Conservation (phyloP, 495 filamentous ascomycete species). For the Lepraria neglecta region DNA sequence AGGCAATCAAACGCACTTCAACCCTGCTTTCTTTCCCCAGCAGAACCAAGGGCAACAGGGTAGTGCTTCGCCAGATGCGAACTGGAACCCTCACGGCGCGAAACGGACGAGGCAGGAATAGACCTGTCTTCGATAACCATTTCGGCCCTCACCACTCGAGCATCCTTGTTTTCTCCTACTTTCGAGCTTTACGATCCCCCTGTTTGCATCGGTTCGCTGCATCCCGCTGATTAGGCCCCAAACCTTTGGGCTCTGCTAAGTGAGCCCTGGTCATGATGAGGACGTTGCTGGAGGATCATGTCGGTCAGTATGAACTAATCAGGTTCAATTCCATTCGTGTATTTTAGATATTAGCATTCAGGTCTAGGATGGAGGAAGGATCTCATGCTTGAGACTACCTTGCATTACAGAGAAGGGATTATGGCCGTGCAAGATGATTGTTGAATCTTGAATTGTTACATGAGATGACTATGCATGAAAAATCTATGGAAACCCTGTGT, state of each 20-base stretch:
- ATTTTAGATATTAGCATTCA: background rate
- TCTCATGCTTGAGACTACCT: conserved; percentile 1
- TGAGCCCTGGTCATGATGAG: too few relatives aligned
- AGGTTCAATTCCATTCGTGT: background rate
- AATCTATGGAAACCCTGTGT: too few relatives aligned
- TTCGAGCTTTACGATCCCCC: background rate
- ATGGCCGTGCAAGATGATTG: too few relatives aligned
- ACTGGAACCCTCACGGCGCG: conserved; percentile 78
- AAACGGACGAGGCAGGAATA: conserved; percentile 70
- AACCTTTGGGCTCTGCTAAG: too few relatives aligned
- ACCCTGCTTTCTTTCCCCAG: conserved; percentile 69
- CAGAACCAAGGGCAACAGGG: conserved; percentile 41
- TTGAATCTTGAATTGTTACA: too few relatives aligned
- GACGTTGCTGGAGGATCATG: background rate
- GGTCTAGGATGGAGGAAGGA: background rate
- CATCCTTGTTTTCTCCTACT: background rate
- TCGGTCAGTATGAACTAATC: background rate
- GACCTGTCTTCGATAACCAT: background rate
- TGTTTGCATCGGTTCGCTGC: too few relatives aligned
- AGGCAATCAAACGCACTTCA: conserved; percentile 61
- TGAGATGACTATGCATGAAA: too few relatives aligned
- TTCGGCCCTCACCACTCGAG: background rate
- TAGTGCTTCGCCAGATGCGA: conserved; percentile 46
- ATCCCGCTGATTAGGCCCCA: too few relatives aligned
- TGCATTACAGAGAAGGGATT: too few relatives aligned